A percentile compares a stretch with the other conserved stretches of the same genome.
phyloP scores from a whole-genome alignment of 371 early-diverging fungal species.

The Rhizomucor miehei region DNA sequence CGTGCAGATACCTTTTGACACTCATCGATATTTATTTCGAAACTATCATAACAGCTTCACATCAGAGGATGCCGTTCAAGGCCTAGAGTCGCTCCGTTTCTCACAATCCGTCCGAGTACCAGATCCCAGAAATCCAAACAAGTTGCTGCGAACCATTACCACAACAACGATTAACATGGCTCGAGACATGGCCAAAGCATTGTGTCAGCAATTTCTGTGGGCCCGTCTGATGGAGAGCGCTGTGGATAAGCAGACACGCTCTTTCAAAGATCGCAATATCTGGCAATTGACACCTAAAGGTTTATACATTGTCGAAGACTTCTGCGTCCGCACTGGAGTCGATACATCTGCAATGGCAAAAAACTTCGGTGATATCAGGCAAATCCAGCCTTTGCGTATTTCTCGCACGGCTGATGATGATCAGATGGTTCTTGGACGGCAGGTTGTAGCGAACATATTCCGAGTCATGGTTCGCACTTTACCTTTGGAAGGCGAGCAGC shows the following conservation, averaged over 20 bases:
- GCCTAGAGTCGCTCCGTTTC: constrained; percentile 48
- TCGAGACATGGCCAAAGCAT: constrained; percentile 59
- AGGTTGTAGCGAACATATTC: constrained; percentile 22
- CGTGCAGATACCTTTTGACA: constrained; percentile 53
- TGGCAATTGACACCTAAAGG: constrained; percentile 61
- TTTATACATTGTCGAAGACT: constrained; percentile 50
- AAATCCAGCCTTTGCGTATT: constrained; percentile 27
- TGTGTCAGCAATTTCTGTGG: constrained; percentile 62
- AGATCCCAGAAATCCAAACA: constrained; percentile 56
- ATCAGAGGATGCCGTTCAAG: constrained; percentile 56
- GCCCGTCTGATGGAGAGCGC: constrained; percentile 54
- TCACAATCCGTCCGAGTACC: constrained; percentile 54
- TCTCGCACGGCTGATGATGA: constrained; percentile 39
- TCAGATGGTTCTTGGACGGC: constrained; percentile 25
- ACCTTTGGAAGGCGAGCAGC: constrained; percentile 29
- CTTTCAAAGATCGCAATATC: constrained; percentile 51
- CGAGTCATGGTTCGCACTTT: constrained; percentile 37
- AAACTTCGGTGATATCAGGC: constrained; percentile 29
- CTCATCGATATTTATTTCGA: constrained; percentile 51
- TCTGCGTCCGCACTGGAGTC: constrained; percentile 36
- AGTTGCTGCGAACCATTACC: constrained; percentile 42
- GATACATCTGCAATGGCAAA: constrained; percentile 20
- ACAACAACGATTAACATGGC: constrained; percentile 64
- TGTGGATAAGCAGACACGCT: constrained; percentile 43
- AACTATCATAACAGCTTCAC: constrained; percentile 56